Base-by-base conservation (phyloP, 2,329 filamentous ascomycete species). In the Neofusicoccum laricinum region DNA sequence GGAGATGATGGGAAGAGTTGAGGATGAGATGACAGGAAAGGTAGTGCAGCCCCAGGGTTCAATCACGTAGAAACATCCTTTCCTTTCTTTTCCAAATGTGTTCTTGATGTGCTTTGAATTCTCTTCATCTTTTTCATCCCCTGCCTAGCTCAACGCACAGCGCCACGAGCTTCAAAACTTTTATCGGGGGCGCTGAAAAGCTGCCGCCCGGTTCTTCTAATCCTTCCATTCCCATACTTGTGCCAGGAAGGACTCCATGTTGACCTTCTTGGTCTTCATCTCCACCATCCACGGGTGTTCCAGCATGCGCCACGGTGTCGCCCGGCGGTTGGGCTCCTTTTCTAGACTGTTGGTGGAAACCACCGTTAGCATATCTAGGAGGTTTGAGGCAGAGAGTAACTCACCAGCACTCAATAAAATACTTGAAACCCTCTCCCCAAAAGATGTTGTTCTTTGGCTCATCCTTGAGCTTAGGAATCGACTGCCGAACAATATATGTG, bases 201-300 rank as follows among this genome's bases (percentile, higher is more conserved):
- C 7, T 34, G 40, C 30, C 17, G 11, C 19, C 25, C 25, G n/a
- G 21, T 12, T 7, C 41, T 14, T 41, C 19, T 76, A 88, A 67
- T 92, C 88, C 68, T 95, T 89, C 95, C 95, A 99, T 65, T 93
- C 95, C 95, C 95, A 99, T 48, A 99, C 95, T 71, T 95, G 93
- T 66, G 89, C 88, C 65, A 99, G 85, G 78, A 97, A 99, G 72
- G 93, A 91, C 69, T 88, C 88, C 93, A 99, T 98, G 79, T 98
- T 98, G 76, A 99, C 95, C 70, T 95, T 92, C 83, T 97, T 98
- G 63, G 87, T 85, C 72, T 90, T 90, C 92, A 98, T 98, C 73
- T 99, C 95, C 46, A 92, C 82, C 89, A 99, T 97, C 95, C 95
- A 99, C 1, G 95, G 95, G 79, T 99, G 95, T 75, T 99, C 95